phyloP scores from a whole-genome alignment of 176 grass and related monocot genomes.

The Musa schizocarpa region DNA sequence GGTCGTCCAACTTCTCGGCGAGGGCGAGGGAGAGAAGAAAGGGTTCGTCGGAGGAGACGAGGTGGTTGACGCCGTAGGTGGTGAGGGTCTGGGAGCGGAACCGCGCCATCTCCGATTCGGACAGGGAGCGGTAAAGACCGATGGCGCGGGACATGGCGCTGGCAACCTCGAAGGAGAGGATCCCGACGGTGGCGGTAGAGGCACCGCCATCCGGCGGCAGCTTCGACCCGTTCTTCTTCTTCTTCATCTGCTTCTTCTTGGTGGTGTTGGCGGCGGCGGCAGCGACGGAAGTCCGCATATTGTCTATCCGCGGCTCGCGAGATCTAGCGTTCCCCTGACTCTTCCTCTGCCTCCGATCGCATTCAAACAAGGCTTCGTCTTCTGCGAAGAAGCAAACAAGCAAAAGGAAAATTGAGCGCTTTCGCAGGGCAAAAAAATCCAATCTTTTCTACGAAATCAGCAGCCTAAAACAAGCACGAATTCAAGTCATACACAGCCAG shows the following conservation, averaged over 20 bases:
- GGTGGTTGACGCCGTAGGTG: constrained; percentile 43
- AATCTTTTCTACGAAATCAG: background rate
- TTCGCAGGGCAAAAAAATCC: background rate
- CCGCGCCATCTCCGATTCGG: constrained; percentile 47
- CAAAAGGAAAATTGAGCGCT: background rate
- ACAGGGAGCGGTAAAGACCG: constrained; percentile 67
- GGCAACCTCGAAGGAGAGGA: constrained; percentile 81
- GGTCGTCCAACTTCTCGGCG: constrained; percentile 77
- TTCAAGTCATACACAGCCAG: background rate
- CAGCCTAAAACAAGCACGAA: background rate
- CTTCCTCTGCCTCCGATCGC: background rate
- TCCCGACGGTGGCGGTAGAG: constrained; percentile 34
- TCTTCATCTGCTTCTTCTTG: constrained; percentile 1
- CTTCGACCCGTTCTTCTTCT: constrained; percentile 32
- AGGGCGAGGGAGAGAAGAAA: constrained; percentile 66
- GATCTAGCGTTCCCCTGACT: background rate
- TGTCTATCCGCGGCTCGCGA: constrained; percentile 45
- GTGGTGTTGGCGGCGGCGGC: constrained; percentile 17
- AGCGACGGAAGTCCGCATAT: constrained; percentile 33
- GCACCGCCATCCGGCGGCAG: background rate
- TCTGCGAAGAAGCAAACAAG: background rate
- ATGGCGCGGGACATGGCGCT: constrained; percentile 74
- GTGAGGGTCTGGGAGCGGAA: constrained; percentile 43
- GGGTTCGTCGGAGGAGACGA: constrained; percentile 64
- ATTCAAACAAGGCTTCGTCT: background rate